A percentile compares a stretch with the other conserved stretches of the same genome.
Evolutionary conservation across 1,284 basidiomycete species (phyloP).

Genomic region (Volvariella volvacea): DNA sequence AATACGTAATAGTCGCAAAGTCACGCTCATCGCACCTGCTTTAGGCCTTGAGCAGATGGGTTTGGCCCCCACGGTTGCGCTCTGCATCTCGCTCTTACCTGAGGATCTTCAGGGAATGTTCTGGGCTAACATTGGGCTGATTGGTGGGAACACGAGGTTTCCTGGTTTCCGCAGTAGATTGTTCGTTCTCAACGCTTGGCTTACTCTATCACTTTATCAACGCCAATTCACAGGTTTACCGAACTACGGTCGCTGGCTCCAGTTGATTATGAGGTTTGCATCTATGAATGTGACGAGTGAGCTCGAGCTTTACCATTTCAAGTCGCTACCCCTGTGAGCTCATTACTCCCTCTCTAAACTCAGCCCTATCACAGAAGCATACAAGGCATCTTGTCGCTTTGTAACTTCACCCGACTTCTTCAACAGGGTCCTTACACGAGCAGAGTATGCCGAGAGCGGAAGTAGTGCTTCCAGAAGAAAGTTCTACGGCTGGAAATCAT

Average conservation of each 20-base stretch:
- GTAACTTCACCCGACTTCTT: slow-evolving; percentile 43
- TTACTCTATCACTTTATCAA: background rate
- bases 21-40: background rate
- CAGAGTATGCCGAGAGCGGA: slow-evolving; percentile 80
- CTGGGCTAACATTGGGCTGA: slow-evolving; percentile 88
- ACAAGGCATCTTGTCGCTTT: slow-evolving; percentile 59
- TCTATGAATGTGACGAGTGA: slow-evolving; percentile 71
- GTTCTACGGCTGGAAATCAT: slow-evolving; percentile 40
- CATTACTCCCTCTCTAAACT: background rate
- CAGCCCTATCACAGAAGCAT: slow-evolving; percentile 73
- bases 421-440: slow-evolving; percentile 56
- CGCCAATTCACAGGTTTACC: slow-evolving; percentile 33
- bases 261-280: slow-evolving; percentile 63
- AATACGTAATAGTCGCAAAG: background rate
- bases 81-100: slow-evolving; percentile 69
- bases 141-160: slow-evolving; percentile 79
- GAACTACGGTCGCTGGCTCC: slow-evolving; percentile 80
- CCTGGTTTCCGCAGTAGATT: slow-evolving; percentile 71
- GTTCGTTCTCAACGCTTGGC: slow-evolving; percentile 34
- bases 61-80: slow-evolving; percentile 67
- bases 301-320: slow-evolving; percentile 20
- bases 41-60: slow-evolving; percentile 79
- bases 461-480: slow-evolving; percentile 66
- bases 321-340: background rate
- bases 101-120: slow-evolving; percentile 83